These are phyloP conservation scores for Wallacemonas sp. DNA, from an alignment of 208 protist species.

Conservation along the genomic window DNA sequence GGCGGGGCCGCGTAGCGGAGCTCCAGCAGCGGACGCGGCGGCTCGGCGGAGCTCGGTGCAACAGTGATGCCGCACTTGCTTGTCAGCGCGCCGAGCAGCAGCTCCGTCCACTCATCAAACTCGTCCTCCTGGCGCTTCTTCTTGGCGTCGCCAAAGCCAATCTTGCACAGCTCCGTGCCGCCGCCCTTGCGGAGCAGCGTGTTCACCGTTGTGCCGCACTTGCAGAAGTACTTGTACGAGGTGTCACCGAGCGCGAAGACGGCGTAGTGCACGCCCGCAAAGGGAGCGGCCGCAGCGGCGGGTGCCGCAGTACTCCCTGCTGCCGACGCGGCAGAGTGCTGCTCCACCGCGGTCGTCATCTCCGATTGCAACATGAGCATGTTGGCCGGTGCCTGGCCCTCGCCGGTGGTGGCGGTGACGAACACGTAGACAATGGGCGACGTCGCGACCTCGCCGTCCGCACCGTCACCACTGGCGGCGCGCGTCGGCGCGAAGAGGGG, in stretches of 20 bases:
- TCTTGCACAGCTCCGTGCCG: conserved; percentile 47
- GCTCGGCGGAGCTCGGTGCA: conserved; percentile 19
- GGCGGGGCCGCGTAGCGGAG: conserved; percentile 31
- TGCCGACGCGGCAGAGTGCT: background rate
- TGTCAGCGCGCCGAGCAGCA: conserved; percentile 44
- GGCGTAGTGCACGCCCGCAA: conserved; percentile 65
- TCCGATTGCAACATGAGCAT: conserved; percentile 54
- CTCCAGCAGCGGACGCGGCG: conserved; percentile 48
- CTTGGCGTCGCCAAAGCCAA: conserved; percentile 65
- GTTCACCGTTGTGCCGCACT: conserved; percentile 47
- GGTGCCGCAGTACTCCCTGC: background rate
- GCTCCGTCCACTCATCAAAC: conserved; percentile 76
- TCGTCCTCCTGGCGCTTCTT: conserved; percentile 54
- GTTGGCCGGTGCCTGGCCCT: conserved; percentile 71
- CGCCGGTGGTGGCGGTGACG: conserved; percentile 68
- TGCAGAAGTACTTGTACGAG: conserved; percentile 96
- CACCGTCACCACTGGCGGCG: background rate
- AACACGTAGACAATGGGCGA: conserved; percentile 50
- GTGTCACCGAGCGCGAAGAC: conserved; percentile 95
- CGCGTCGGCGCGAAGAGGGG: conserved; percentile 17
- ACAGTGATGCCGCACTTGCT: conserved; percentile 37
- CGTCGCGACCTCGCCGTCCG: background rate
- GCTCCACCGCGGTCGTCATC: conserved; percentile 38
- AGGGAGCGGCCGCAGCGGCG: too few relatives aligned
- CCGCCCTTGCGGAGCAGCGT: conserved; percentile 59